Evolutionary conservation across 2,329 filamentous ascomycete genomes (phyloP), one percentile per base, ranked within the genome.

Genomic region (Tolypocladium guangdongense): DNA sequence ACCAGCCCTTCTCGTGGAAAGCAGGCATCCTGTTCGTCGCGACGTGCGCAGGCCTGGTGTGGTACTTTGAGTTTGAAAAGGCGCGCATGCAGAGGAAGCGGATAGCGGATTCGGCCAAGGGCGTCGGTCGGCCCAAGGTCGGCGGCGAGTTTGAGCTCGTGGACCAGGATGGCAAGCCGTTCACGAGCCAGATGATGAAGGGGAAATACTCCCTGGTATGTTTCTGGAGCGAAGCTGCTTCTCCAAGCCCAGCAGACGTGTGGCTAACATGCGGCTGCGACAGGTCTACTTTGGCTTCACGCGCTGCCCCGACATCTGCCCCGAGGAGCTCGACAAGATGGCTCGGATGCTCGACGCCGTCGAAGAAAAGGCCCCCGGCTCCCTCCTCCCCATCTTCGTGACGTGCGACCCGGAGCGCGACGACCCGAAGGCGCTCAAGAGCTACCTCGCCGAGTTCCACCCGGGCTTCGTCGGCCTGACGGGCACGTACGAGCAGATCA

Each of bases 301-400:
- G 10, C 91, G 96, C 71, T 99, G 93, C 69, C 93, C 93, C 27
- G 93, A 99, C 68, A 99, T 99, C 68, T 99, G 93, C 75, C 93
- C 93, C 36, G 93, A 99, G 66, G 93, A 99, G 73, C 86, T 99
- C 63, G 93, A 99, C 75, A 99, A 99, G 77, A 96, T 99, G 91
- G 88, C 92, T n/a, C 78, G 80, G 55, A 96, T 97, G 82, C 87
- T 95, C 65, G 90, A 99, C 66, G 75, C 81, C 7, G 78, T 86
- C 46, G 74, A 83, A 60, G 73, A 73, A 50, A 71, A 77, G 62
- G 63, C 66, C 5, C 76, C 79, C 3, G 69, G 69, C 47, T 71
- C 76, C 50, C 72, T 96, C 59, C 75, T 84, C 33, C 89, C 92
- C 32, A 78, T 99, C 54, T 97, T 99, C 71, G 89, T 99, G 60